Evolutionary conservation across 305 asterid genomes (phyloP).

Genomic region (Fraxinus xanthoxyloides): DNA sequence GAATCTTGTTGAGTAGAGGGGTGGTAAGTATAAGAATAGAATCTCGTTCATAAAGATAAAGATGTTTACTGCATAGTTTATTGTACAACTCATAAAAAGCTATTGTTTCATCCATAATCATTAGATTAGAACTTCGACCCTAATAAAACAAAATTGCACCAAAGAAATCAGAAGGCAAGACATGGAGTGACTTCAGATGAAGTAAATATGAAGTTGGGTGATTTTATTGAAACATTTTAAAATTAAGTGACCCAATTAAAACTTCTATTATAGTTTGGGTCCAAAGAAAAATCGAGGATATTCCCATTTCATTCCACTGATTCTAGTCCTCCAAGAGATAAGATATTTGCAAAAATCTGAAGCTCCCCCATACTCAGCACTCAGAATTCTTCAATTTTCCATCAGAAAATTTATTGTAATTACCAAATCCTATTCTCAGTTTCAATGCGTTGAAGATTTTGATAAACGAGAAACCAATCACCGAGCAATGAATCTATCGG

Average conservation of each 20-base stretch:
- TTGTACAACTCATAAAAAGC: background rate
- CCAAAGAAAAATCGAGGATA: background rate
- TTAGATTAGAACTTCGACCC: background rate
- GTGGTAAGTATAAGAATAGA: background rate
- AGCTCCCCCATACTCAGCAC: background rate
- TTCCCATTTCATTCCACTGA: background rate
- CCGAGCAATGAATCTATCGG: slow-evolving; percentile 52
- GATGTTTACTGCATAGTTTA: background rate
- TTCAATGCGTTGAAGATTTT: slow-evolving; percentile 3
- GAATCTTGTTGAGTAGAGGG: background rate
- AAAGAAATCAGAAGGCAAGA: background rate
- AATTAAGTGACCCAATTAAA: background rate
- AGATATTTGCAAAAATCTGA: background rate
- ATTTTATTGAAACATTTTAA: background rate
- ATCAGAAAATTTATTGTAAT: background rate
- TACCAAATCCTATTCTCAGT: background rate
- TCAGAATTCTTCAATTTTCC: background rate
- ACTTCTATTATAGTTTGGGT: background rate
- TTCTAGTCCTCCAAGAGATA: background rate
- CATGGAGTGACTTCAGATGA: background rate
- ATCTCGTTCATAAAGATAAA: background rate
- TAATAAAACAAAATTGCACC: background rate
- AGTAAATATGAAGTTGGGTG: background rate
- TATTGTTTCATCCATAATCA: background rate
- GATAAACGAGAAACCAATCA: background rate